Base-by-base conservation (phyloP, 352 stramenopile species). In the Plasmopara muralis region DNA sequence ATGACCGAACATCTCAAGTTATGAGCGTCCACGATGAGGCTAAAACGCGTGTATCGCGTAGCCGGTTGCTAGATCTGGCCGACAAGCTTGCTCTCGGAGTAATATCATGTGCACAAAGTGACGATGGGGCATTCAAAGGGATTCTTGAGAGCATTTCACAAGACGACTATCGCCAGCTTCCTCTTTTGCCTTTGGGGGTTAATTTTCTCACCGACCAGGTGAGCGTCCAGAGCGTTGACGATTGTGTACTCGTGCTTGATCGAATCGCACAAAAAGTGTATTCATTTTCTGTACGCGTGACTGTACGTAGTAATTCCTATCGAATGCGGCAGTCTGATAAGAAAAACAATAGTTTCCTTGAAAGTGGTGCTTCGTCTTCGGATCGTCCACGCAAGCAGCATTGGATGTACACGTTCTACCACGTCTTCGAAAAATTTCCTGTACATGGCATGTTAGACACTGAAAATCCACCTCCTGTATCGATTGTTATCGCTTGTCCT, bases 401-500 rank as follows among this genome's bases (percentile, higher is more conserved):
- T 8, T 57, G 50, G 50, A 31, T 68, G 9, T 62, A 55, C 44
- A 52, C 52, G 14, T 70, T 80, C 14, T 82, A 73, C 39, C 73
- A 82, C 33, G 41, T 77, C 6, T 82, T 68, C 50, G 73, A 84
- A 45, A 84, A 84, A 29, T 84, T 84, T 29, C 74, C 74, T 8
- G 71, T 77, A 0, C 53, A 42, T 8, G 72, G 53, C 8, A 49
- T 65, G 9, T 41, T 59, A 33, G 60, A 68, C 12, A 28, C 35
- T 34, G 33, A 12, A 6, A 14, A 34, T 9, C 13, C 37, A 2
- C 7, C 20, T 4, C 44, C 35, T 15, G 25, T 65, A 31, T 52
- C 50, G 13, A 38, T 71, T 34, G 1, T 30, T 20, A 15, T 60
- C 4, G 40, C 34, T 20, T 71, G 50, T 35, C 20, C 51, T 50